phyloP scores from a whole-genome alignment of 1,284 basidiomycete genomes.

The Entoloma clypeatum region DNA sequence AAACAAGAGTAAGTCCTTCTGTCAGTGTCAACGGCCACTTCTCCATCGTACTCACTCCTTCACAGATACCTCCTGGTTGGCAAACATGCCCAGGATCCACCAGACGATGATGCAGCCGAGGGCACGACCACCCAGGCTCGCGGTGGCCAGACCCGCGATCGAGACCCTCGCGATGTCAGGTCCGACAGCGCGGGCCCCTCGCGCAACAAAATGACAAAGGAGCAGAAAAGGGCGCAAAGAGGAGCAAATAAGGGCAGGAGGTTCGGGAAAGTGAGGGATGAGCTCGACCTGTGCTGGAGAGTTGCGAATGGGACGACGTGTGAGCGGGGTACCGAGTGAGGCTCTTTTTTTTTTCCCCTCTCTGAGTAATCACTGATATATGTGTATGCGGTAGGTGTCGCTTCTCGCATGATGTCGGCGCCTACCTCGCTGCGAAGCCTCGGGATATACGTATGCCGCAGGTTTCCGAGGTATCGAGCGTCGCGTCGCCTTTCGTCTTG shows the following conservation, averaged over 20 bases:
- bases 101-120: slow-evolving; percentile 79
- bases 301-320: slow-evolving; percentile 63
- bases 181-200: slow-evolving; percentile 29
- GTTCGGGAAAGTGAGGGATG: slow-evolving; percentile 70
- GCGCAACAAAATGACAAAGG: slow-evolving; percentile 41
- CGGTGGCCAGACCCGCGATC: slow-evolving; percentile 24
- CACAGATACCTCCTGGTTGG: slow-evolving; percentile 56
- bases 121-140: slow-evolving; percentile 45
- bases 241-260: slow-evolving; percentile 78
- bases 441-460: slow-evolving; percentile 64
- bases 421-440: slow-evolving; percentile 77
- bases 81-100: slow-evolving; percentile 30
- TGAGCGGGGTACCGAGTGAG: slow-evolving; percentile 61
- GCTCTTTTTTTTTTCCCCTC: slow-evolving; percentile 15
- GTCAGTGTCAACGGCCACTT: not conserved
- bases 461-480: slow-evolving; percentile 35
- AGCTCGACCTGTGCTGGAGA: slow-evolving; percentile 73
- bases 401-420: slow-evolving; percentile 74
- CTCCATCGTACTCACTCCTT: slow-evolving; percentile 1
- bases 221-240: slow-evolving; percentile 66
- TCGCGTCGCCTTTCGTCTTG: slow-evolving; percentile 54
- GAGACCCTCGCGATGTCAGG: slow-evolving; percentile 22
- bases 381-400: slow-evolving; percentile 54
- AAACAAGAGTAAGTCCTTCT: slow-evolving; percentile 62
- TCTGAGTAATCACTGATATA: not conserved